A percentile compares a stretch with the other conserved stretches of the same genome.
Conservation (phyloP, 164 flowering plant genomes). For the Liquidambar formosana region DNA sequence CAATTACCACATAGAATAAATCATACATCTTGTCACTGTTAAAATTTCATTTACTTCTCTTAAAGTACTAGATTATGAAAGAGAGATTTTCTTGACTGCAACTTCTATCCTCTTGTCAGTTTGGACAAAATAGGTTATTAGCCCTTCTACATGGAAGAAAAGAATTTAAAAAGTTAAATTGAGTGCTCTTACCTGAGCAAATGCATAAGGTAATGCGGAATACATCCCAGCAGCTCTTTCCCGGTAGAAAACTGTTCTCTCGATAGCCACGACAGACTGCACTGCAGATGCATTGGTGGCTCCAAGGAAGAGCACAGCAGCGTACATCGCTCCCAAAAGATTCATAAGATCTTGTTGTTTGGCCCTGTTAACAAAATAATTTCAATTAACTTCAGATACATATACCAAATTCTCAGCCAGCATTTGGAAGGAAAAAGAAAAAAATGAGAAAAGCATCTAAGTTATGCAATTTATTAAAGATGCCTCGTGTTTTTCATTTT, state of each 20-base stretch:
- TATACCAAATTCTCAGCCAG: neutral
- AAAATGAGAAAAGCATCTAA: too few relatives aligned
- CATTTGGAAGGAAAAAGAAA: too few relatives aligned
- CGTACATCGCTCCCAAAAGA: constrained; percentile 73
- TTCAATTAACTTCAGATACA: neutral
- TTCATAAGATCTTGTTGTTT: constrained; percentile 61
- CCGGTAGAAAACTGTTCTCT: constrained; percentile 79
- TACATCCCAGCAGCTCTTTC: constrained; percentile 90
- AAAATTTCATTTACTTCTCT: too few relatives aligned
- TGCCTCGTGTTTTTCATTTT: too few relatives aligned
- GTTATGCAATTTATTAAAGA: too few relatives aligned
- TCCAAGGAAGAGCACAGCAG: too few relatives aligned
- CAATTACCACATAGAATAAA: too few relatives aligned
- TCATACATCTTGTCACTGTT: too few relatives aligned
- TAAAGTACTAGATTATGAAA: too few relatives aligned
- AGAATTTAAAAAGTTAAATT: neutral
- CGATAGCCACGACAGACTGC: constrained; percentile 51
- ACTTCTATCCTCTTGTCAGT: neutral
- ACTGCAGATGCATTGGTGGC: constrained; percentile 53
- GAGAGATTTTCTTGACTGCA: too few relatives aligned
- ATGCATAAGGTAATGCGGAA: constrained; percentile 71
- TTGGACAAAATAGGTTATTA: neutral
- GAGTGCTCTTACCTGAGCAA: constrained; percentile 53
- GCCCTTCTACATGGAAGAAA: neutral
- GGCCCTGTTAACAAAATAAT: constrained; percentile 33